Conservation (phyloP, 1,284 basidiomycete genomes). For the Gymnopus androsaceus region DNA sequence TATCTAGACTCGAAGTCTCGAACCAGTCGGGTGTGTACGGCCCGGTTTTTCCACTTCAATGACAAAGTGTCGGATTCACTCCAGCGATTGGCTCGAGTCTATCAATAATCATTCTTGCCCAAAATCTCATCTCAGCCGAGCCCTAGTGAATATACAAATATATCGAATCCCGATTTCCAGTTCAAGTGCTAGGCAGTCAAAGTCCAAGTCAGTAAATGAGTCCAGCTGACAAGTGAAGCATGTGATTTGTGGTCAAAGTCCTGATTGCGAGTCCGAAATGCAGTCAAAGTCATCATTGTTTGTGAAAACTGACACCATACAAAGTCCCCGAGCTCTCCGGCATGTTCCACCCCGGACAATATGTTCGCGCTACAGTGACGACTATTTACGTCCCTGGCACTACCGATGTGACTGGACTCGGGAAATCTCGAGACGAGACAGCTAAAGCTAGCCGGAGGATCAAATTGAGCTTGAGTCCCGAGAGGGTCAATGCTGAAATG, state of each 20-base stretch:
- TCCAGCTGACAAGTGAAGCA: no score
- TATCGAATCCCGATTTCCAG: no score
- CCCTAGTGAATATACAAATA: conserved; percentile 68
- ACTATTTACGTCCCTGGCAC: conserved; percentile 63
- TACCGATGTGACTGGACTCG: conserved; percentile 57
- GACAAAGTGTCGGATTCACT: conserved; percentile 71
- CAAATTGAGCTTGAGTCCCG: conserved; percentile 87
- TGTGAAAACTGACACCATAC: conserved; percentile 39
- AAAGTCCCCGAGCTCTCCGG: conserved; percentile 69
- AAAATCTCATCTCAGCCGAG: conserved; percentile 56
- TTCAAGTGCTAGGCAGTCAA: no score
- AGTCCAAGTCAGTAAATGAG: no score
- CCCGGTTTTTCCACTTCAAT: conserved; percentile 87
- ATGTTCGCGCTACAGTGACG: conserved; percentile 79
- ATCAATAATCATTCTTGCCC: background rate
- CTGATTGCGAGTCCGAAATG: conserved; percentile 49
- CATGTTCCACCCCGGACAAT: conserved; percentile 86
- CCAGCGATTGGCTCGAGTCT: conserved; percentile 1
- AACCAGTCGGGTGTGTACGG: no score
- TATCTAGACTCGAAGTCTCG: no score
- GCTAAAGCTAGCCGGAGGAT: conserved; percentile 74
- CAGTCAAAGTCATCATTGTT: conserved; percentile 49
- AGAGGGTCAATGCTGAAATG: conserved; percentile 84
- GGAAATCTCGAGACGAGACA: conserved; percentile 63
- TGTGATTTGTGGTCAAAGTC: no score